Evolutionary conservation across 805 yeast species (phyloP).

Genomic region (Candida verbasci): DNA sequence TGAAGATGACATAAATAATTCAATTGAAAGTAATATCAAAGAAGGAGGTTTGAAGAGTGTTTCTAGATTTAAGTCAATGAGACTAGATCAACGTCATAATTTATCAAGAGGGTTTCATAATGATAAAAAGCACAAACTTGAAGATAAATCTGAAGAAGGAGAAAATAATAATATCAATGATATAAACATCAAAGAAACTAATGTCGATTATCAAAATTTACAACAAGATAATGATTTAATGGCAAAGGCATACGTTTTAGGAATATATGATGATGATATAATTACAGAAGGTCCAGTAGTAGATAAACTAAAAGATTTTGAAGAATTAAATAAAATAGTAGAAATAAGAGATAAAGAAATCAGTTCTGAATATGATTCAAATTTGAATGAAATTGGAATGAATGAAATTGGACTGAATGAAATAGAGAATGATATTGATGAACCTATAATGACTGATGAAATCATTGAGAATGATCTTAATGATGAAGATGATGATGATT

Average conservation of each 20-base stretch:
- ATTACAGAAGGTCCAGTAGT: slow-evolving; percentile 54
- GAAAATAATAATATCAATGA: not conserved
- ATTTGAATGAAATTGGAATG: slow-evolving; percentile 18
- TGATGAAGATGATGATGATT: slow-evolving; percentile 29
- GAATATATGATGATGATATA: slow-evolving; percentile 58
- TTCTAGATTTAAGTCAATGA: slow-evolving; percentile 3
- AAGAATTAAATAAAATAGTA: slow-evolving; percentile 44
- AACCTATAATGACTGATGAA: slow-evolving; percentile 35
- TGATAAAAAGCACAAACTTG: slow-evolving; percentile 1
- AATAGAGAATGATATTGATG: slow-evolving; percentile 23
- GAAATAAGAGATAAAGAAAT: slow-evolving; percentile 19
- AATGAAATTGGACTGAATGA: slow-evolving; percentile 27
- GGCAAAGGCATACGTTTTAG: slow-evolving; percentile 58
- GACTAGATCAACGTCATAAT: not conserved
- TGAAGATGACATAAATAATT: not conserved
- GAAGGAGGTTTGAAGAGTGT: not conserved
- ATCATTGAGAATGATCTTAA: slow-evolving; percentile 28
- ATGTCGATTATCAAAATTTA: slow-evolving; percentile 38
- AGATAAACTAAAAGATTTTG: slow-evolving; percentile 51
- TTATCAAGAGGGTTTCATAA: not conserved
- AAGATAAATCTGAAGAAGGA: not conserved
- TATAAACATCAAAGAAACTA: slow-evolving; percentile 17
- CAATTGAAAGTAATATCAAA: not conserved
- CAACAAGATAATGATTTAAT: slow-evolving; percentile 49
- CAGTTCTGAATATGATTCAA: slow-evolving; percentile 3